Base-by-base conservation (phyloP, 208 protist genomes). In the Angomonas ambiguus region DNA sequence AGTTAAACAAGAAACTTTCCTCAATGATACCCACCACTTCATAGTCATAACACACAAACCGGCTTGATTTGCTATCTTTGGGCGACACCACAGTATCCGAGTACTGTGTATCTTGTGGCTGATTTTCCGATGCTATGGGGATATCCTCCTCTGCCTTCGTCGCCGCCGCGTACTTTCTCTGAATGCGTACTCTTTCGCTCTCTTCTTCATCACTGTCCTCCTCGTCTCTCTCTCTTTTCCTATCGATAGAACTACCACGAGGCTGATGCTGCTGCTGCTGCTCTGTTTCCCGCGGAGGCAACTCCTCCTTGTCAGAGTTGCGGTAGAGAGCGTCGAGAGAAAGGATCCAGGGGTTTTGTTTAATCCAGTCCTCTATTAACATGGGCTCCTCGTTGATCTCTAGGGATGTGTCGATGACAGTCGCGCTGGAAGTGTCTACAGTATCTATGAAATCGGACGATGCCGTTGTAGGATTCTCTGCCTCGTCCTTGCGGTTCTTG, bases 1-100 rank as follows among this genome's bases (percentile, higher is more conserved):
- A 81, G 51, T 92, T 90, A 65, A 94, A 88, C 33, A 84, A 65
- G 10, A 80, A 68, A 5, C 84, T 76, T 20, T 65, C 65, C 30
- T 85, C 79, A 41, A 90, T 77, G 41, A 91, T 51, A n/a, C 84
- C 84, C 0, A 92, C 76, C 4, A 90, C 34, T 20, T 90, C 78
- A 48, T 94, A 94, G 38, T 87, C 77, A 28, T 78, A 86, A 42
- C 70, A 72, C 13, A 10, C 42, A n/a, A n/a, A n/a, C n/a, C n/a
- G n/a, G n/a, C n/a, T n/a, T n/a, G n/a, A n/a, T n/a, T n/a, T n/a
- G n/a, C n/a, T n/a, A n/a, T n/a, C n/a, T n/a, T n/a, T n/a, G n/a
- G n/a, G n/a, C n/a, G n/a, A n/a, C n/a, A n/a, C n/a, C n/a, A n/a
- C n/a, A n/a, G n/a, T n/a, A n/a, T n/a, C n/a, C n/a, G n/a, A n/a